Conservation (phyloP, 768 basidiomycete genomes). For the Pisolithus marmoratus region DNA sequence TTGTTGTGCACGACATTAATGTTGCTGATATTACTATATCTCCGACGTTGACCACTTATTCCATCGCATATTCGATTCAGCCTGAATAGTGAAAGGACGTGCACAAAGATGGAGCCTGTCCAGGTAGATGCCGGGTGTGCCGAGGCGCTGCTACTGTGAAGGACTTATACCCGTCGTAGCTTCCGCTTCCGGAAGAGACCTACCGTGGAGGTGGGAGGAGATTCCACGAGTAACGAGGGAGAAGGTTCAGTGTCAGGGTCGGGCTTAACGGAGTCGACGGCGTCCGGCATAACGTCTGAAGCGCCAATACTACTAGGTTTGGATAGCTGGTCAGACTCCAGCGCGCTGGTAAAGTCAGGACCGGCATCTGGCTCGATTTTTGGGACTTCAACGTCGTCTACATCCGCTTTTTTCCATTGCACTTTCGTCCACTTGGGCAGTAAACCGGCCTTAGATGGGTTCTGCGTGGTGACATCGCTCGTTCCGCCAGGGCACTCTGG, state of each 20-base stretch:
- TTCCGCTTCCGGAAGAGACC: slow-evolving; percentile 31
- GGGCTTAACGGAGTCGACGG: not conserved
- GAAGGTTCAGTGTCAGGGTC: slow-evolving; percentile 3
- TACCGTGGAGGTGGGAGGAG: not conserved
- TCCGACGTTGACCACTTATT: no score
- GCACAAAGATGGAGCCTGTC: no score
- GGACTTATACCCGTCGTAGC: not conserved
- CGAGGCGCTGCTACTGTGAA: no score
- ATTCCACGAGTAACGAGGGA: not conserved
- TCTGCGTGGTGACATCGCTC: not conserved
- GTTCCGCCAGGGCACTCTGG: slow-evolving; percentile 1
- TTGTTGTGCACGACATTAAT: no score
- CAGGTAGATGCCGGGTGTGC: no score
- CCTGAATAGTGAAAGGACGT: no score
- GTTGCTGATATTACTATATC: no score
- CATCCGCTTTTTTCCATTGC: slow-evolving; percentile 28
- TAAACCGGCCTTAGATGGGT: slow-evolving; percentile 6
- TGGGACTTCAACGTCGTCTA: not conserved
- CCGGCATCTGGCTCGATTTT: slow-evolving; percentile 4
- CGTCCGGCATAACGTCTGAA: not conserved
- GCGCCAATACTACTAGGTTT: not conserved
- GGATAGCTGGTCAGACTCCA: not conserved
- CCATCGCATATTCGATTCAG: no score
- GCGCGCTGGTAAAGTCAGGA: slow-evolving; percentile 1
- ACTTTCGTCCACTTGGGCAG: slow-evolving; percentile 32